Base-by-base conservation (phyloP, 2,329 filamentous ascomycete genomes). In the Penicillium concentricum region DNA sequence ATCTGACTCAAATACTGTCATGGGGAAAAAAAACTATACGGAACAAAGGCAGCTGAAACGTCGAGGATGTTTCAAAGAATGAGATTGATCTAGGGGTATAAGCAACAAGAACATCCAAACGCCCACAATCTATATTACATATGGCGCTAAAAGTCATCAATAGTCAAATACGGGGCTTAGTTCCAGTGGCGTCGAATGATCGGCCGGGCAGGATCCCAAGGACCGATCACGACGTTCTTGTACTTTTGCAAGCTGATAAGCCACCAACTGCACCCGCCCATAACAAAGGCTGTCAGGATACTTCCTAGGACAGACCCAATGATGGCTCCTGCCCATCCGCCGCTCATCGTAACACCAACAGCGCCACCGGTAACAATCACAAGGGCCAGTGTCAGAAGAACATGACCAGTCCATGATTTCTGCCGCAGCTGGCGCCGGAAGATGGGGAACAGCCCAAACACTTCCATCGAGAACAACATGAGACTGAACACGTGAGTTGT, bases 201-300 rank as follows among this genome's bases (percentile, higher is more conserved):
- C 10, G 94, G 94, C 70, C 92, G 83, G 7, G 94, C 94, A 20
- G 93, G 92, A 77, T 99, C 94, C 94, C 94, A 99, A 1, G 94
- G 94, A 42, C 94, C 94, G 69, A 92, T 91, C 64, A 99, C 97
- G 76, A 97, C 94, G 73, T 97, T 97, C 81, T 99, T 99, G 77
- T 97, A 99, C 78, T 96, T 93, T 76, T 99, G 94, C 74, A 99
- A 75, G 9, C 92, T 90, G 69, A 99, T 97, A 61, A 99, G 78
- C 92, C 94, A 97, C 93, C 92, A 97, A 71, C 91, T 96, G 73
- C 92, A 97, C 13, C 92, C 88, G 2, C 93, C 94, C 86, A 97
- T 96, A 2, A 87, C 87, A 52, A 96, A 73, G 5, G 87, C 85
- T 0, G 89, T 88, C 22, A 91, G 79, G 10, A 93, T 68, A n/a